These are phyloP conservation scores for Phytophthora sp. DNA, from an alignment of 352 stramenopile species.

Conservation along the genomic window DNA sequence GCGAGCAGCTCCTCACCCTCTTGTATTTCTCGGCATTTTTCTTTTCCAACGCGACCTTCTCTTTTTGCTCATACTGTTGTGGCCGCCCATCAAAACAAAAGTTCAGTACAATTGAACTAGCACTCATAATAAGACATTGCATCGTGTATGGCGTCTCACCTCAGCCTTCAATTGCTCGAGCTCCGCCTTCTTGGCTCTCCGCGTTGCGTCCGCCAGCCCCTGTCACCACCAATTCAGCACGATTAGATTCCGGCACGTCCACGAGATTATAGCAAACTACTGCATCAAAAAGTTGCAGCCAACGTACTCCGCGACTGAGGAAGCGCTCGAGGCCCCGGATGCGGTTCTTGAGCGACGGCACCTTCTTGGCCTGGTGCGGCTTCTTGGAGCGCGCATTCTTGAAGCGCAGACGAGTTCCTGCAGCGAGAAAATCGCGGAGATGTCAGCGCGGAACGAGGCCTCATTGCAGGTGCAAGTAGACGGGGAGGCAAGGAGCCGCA, in stretches of 20 bases:
- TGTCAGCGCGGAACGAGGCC: not conserved
- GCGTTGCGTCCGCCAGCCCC: constrained; percentile 49
- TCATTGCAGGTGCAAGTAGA: no score
- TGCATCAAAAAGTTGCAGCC: not conserved
- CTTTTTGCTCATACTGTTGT: constrained; percentile 52
- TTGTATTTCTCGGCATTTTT: constrained; percentile 85
- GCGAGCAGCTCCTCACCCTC: constrained; percentile 39
- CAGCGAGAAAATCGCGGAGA: no score
- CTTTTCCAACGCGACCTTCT: constrained; percentile 62
- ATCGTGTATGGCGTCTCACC: constrained; percentile 28
- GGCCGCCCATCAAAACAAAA: not conserved
- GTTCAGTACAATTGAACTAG: no score
- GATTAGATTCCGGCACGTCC: not conserved
- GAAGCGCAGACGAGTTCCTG: constrained; percentile 78
- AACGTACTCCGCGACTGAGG: constrained; percentile 65
- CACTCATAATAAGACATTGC: no score
- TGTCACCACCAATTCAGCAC: constrained; percentile 3
- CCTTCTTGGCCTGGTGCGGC: constrained; percentile 60
- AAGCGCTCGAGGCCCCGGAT: constrained; percentile 84
- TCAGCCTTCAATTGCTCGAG: constrained; percentile 54
- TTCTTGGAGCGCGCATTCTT: constrained; percentile 68
- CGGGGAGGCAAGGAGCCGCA: not conserved
- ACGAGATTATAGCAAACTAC: no score
- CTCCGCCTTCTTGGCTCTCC: constrained; percentile 55
- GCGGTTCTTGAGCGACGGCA: constrained; percentile 84